phyloP scores from a whole-genome alignment of 495 filamentous ascomycete species.

The Podospora fimiseda region DNA sequence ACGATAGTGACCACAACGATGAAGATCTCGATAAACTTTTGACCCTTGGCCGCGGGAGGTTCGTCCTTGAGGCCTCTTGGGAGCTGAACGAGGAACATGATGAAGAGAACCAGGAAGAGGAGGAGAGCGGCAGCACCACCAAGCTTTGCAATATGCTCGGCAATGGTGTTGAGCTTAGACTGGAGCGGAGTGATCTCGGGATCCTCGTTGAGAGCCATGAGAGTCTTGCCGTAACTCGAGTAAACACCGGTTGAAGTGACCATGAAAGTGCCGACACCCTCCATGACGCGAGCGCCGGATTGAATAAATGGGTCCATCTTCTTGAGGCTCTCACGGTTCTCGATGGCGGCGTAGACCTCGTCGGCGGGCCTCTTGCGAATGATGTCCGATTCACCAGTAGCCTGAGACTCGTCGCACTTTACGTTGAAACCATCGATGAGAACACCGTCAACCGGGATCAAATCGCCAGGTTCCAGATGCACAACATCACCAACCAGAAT shows the following conservation, averaged over 20 bases:
- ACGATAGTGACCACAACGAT: conserved; percentile 94
- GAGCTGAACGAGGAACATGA: conserved; percentile 73
- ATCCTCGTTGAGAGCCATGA: conserved; percentile 89
- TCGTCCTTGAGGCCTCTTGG: conserved; percentile 36
- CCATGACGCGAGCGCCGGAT: conserved; percentile 85
- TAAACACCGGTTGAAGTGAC: conserved; percentile 84
- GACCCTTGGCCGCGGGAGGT: conserved; percentile 68
- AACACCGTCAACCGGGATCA: conserved; percentile 71
- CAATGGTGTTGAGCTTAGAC: conserved; percentile 82
- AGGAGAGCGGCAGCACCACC: conserved; percentile 78
- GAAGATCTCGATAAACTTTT: conserved; percentile 84
- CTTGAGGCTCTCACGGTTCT: conserved; percentile 63
- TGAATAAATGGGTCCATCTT: conserved; percentile 94
- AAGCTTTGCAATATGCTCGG: conserved; percentile 90
- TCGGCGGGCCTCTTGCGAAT: conserved; percentile 66
- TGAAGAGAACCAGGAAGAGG: conserved; percentile 86
- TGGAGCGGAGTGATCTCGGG: conserved; percentile 92
- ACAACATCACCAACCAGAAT: conserved; percentile 67
- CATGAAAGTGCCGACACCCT: conserved; percentile 81
- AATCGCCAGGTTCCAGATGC: conserved; percentile 67
- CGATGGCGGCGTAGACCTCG: conserved; percentile 75
- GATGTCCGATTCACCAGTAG: conserved; percentile 80
- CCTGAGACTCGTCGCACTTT: conserved; percentile 77
- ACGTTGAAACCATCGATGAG: conserved; percentile 64
- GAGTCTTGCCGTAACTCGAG: conserved; percentile 82